Conservation (phyloP, 768 basidiomycete genomes). For the Collybia nuda region DNA sequence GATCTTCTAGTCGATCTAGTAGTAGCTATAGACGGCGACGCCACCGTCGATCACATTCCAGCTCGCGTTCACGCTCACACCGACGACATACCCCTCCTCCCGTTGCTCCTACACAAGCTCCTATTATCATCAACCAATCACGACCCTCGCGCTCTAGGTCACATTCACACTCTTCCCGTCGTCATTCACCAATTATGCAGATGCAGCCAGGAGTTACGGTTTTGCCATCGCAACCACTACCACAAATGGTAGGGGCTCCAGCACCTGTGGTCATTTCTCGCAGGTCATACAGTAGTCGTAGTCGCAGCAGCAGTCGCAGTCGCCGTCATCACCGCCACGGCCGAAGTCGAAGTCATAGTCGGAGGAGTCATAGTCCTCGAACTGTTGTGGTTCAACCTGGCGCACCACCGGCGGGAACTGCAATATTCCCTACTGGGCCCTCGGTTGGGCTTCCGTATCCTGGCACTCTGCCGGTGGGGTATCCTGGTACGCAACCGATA, state of each 20-base stretch:
- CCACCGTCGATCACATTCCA: neutral
- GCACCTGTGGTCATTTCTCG: neutral
- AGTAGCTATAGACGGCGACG: neutral
- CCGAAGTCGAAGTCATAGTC: neutral
- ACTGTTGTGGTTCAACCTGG: neutral
- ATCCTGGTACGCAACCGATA: neutral
- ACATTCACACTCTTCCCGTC: neutral
- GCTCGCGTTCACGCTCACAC: neutral
- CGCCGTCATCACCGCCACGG: neutral
- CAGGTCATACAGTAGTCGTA: constrained; percentile 5
- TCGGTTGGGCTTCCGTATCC: neutral
- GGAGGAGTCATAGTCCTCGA: neutral
- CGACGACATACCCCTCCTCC: neutral
- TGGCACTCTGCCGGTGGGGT: neutral
- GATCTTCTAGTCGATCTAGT: neutral
- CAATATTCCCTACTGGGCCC: constrained; percentile 1
- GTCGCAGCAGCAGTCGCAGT: constrained; percentile 2
- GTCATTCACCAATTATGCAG: neutral
- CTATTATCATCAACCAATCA: neutral
- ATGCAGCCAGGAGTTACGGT: neutral
- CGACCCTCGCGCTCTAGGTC: neutral
- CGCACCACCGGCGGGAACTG: neutral
- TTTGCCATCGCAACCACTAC: neutral
- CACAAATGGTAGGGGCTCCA: neutral
- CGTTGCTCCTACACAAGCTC: neutral